Conservation (phyloP, 2,329 filamentous ascomycete genomes). For the Colletotrichum sp. region DNA sequence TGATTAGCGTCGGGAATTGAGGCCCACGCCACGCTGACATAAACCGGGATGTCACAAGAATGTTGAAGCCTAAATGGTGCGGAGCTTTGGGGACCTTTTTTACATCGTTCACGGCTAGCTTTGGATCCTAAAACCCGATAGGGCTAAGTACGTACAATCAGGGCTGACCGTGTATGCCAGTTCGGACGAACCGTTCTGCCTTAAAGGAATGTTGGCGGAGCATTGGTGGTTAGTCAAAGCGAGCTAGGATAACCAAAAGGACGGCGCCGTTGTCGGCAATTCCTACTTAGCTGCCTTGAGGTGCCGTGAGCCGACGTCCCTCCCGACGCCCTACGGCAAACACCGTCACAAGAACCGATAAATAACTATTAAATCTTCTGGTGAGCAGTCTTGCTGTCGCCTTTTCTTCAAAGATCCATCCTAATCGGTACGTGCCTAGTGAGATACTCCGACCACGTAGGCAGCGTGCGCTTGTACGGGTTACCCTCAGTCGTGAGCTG, state of each 20-base stretch:
- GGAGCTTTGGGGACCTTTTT: not conserved
- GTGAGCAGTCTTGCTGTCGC: not conserved
- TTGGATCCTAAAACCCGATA: not conserved
- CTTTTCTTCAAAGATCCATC: not conserved
- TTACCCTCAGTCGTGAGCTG: slow-evolving; percentile 45
- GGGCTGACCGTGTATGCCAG: not conserved
- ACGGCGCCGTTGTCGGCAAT: not conserved
- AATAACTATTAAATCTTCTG: not conserved
- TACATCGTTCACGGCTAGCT: not conserved
- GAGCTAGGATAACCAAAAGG: not conserved
- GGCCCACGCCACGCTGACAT: not conserved
- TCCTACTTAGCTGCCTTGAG: not conserved
- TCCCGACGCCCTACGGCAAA: not conserved
- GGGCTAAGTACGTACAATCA: not conserved
- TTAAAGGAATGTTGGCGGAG: not conserved
- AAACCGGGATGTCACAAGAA: not conserved
- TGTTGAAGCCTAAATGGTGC: not conserved
- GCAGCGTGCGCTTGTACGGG: slow-evolving; percentile 51
- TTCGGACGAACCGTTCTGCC: not conserved
- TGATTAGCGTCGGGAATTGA: not conserved
- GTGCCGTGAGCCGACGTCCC: not conserved
- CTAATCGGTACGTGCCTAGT: slow-evolving; percentile 46
- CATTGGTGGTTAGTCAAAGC: not conserved
- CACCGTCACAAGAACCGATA: not conserved
- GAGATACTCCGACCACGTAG: slow-evolving; percentile 58